These are phyloP conservation scores for Lagenaria siceraria DNA, from an alignment of 306 rosid genomes.

Conservation along the genomic window DNA sequence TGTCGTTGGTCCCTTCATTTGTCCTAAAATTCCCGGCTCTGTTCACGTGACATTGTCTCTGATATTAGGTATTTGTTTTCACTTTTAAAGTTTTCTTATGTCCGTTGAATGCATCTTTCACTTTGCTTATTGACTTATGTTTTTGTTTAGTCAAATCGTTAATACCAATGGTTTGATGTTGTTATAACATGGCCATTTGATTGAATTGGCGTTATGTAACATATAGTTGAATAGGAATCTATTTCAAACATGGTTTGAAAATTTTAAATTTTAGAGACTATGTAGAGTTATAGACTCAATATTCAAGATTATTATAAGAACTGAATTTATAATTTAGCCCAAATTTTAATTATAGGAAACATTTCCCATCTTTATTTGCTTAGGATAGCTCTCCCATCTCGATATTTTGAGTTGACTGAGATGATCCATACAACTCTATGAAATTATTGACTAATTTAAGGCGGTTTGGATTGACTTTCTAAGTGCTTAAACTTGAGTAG, in stretches of 20 bases:
- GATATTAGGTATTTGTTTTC: constrained; percentile 18
- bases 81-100: not conserved
- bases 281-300: not conserved
- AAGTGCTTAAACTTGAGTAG: not conserved
- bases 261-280: too few species aligned
- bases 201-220: not conserved
- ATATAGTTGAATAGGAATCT: not conserved
- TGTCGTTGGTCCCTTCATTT: constrained; percentile 55
- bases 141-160: not conserved
- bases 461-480: too few species aligned
- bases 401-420: not conserved
- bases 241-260: not conserved
- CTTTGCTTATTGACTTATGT: not conserved
- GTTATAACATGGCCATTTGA: not conserved
- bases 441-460: not conserved
- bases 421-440: not conserved
- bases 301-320: not conserved
- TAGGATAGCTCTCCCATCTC: not conserved
- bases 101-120: not conserved
- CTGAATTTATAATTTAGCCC: not conserved
- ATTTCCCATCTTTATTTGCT: not conserved
- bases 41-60: constrained; percentile 11
- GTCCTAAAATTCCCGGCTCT: constrained; percentile 35
- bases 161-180: not conserved
- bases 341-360: not conserved